phyloP scores from a whole-genome alignment of 2,329 filamentous ascomycete genomes.

The Stemphylium vesicarium region DNA sequence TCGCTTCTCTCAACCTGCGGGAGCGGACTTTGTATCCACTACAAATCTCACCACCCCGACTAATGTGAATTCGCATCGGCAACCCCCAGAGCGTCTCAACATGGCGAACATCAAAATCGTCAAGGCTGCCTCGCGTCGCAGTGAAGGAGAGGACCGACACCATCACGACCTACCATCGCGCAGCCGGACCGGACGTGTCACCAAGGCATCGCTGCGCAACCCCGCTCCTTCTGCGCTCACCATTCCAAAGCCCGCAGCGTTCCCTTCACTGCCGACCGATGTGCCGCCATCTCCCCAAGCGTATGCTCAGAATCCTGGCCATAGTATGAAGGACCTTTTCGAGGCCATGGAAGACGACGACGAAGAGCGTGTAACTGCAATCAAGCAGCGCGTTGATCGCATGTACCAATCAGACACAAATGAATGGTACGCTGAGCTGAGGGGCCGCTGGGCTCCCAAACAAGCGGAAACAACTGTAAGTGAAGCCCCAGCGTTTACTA shows the following conservation, averaged over 20 bases:
- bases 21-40: not conserved
- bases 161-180: not conserved
- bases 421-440: constrained; percentile 20
- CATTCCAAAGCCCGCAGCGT: constrained; percentile 6
- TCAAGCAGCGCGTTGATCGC: constrained; percentile 4
- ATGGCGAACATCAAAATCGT: constrained; percentile 14
- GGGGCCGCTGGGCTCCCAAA: not conserved
- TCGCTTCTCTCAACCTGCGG: not conserved
- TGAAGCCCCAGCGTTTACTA: not conserved
- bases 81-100: not conserved
- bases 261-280: constrained; percentile 7
- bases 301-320: not conserved
- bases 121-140: not conserved
- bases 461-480: constrained; percentile 4
- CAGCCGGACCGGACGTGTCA: not conserved
- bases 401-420: constrained; percentile 7
- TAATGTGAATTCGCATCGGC: not conserved
- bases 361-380: not conserved
- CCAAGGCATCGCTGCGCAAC: not conserved
- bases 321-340: constrained; percentile 6
- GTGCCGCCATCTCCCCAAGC: not conserved
- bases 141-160: not conserved
- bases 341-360: constrained; percentile 2
- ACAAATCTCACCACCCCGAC: not conserved
- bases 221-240: no score